phyloP scores from a whole-genome alignment of 2,329 filamentous ascomycete genomes.

The Talaromyces amestolkiae region DNA sequence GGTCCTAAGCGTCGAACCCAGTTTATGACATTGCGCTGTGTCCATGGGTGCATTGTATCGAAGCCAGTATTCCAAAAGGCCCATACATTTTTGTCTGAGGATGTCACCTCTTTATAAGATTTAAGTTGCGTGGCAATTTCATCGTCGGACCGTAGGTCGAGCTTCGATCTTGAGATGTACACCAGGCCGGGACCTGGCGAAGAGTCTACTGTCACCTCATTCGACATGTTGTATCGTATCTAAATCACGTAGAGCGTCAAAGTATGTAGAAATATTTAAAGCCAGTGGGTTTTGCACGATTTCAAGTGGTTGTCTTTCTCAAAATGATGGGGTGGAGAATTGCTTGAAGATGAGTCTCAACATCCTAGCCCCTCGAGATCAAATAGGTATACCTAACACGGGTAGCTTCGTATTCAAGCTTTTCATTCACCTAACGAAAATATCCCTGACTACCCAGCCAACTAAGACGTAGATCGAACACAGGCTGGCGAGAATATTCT shows the following conservation, averaged over 20 bases:
- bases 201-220: neutral
- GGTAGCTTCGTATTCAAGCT: neutral
- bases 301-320: neutral
- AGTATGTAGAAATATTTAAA: neutral
- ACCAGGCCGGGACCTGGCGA: slow-evolving; percentile 4
- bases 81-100: slow-evolving; percentile 43
- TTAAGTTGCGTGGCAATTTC: slow-evolving; percentile 23
- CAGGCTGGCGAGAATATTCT: neutral
- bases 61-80: slow-evolving; percentile 42
- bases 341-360: neutral
- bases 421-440: neutral
- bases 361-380: neutral
- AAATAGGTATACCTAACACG: neutral
- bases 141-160: slow-evolving; percentile 5
- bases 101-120: slow-evolving; percentile 27
- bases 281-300: neutral
- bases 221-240: neutral
- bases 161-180: neutral
- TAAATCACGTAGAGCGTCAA: neutral
- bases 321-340: neutral
- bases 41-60: slow-evolving; percentile 38
- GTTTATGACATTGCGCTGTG: slow-evolving; percentile 40
- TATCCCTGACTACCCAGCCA: neutral
- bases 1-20: slow-evolving; percentile 42
- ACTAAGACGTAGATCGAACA: neutral